A percentile compares a stretch with the other conserved stretches of the same genome.
phyloP scores from a whole-genome alignment of 2,329 filamentous ascomycete species.

The Venturia aucupariae region DNA sequence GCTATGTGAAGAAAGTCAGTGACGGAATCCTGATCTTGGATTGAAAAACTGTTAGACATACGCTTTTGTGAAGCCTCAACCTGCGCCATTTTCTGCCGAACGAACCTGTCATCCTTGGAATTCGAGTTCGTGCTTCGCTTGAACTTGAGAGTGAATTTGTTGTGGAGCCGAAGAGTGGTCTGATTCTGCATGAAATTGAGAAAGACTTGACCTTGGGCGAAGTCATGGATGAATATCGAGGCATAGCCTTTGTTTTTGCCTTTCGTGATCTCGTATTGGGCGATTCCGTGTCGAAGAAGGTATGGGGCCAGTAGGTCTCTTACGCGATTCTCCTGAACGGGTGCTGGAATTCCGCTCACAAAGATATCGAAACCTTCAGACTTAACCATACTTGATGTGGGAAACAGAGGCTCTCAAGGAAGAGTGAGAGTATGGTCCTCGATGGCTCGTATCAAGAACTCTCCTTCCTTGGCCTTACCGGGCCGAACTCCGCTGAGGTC shows the following conservation, averaged over 20 bases:
- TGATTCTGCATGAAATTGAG: neutral
- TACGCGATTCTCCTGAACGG: neutral
- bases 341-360: neutral
- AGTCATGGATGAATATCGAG: neutral
- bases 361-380: slow-evolving; percentile 8
- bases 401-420: neutral
- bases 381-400: neutral
- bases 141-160: neutral
- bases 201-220: neutral
- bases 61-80: neutral
- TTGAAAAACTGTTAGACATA: neutral
- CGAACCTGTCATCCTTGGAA: neutral
- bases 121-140: neutral
- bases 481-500: neutral
- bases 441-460: too few species aligned
- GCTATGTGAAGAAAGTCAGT: neutral
- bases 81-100: neutral
- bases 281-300: slow-evolving; percentile 33
- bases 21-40: neutral
- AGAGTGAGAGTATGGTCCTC: neutral
- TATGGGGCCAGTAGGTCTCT: neutral
- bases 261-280: slow-evolving; percentile 37
- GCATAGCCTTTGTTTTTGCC: slow-evolving; percentile 23
- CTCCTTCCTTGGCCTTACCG: neutral
- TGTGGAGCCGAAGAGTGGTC: neutral